Evolutionary conservation across 208 protist species (phyloP), one percentile per base, ranked within the genome.

Genomic region (Wallacemonas sp.): DNA sequence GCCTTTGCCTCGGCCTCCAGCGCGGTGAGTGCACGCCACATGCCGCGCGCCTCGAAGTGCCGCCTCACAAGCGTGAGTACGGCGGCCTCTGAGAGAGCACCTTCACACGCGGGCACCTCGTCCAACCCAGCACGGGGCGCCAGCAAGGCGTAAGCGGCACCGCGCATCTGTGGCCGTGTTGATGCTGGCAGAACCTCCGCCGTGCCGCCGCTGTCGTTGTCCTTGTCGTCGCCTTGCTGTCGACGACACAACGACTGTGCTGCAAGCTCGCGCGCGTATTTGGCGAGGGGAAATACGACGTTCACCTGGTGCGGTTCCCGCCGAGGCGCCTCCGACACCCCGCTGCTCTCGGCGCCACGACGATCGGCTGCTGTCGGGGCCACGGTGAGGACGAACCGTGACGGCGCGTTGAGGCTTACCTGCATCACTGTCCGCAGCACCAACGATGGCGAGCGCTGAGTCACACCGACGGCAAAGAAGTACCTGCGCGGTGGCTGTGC

Each of bases 401-500:
- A 21, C 2, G n/a, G 17, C 17, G 53, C 48, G 32, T 57, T 57
- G 29, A 57, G n/a, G 32, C 17, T 21, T 37, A 21, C 19, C 68
- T 73, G 81, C 48, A 93, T 78, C 22, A 77, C 67, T 30, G 91
- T 79, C 6, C 69, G 67, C 63, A 75, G 58, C 27, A 52, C 69
- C 61, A 77, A 42, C 42, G 8, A 46, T 12, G 64, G 67, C 36
- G 55, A 60, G 58, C 44, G 73, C 9, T 79, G 75, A 59, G 85
- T 75, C 17, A 93, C 54, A 32, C 87, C 87, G 1, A 93, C 48
- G 1, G 81, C 83, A 21, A 87, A 80, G 62, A 80, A 89, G 59
- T 81, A 83, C 17, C 70, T 26, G 77, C 10, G 53, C 45, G 37
- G 48, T 45, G 26, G 45, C 42, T 39, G 57, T 55, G n/a, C 53